Conservation (phyloP, 2,329 filamentous ascomycete genomes). For the Dactylellina sp. region DNA sequence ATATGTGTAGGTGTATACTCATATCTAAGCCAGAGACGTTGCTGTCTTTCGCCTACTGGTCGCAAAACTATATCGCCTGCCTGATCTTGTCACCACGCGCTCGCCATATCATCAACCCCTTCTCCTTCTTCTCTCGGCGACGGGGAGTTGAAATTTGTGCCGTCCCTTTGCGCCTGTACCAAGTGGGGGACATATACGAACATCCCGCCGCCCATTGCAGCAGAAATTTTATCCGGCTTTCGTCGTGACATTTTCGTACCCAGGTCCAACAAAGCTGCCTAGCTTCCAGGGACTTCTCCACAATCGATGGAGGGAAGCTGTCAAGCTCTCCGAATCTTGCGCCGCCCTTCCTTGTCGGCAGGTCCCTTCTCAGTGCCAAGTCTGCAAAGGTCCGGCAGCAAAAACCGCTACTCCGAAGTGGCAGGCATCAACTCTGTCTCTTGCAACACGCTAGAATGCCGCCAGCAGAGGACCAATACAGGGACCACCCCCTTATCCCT, state of each 20-base stretch:
- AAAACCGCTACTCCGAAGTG: constrained; percentile 51
- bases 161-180: neutral
- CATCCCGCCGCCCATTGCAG: neutral
- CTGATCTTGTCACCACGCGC: constrained; percentile 11
- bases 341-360: constrained; percentile 17
- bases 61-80: constrained; percentile 13
- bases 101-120: neutral
- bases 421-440: constrained; percentile 14
- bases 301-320: constrained; percentile 27
- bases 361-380: constrained; percentile 35
- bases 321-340: constrained; percentile 13
- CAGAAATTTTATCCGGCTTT: constrained; percentile 12
- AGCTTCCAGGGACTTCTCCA: constrained; percentile 5
- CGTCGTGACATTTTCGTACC: constrained; percentile 13
- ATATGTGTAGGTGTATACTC: no score
- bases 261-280: constrained; percentile 18
- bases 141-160: neutral
- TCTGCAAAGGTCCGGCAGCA: constrained; percentile 42
- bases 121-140: constrained; percentile 13
- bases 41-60: no score
- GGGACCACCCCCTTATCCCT: constrained; percentile 30
- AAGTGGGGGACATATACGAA: neutral
- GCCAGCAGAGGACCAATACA: constrained; percentile 24
- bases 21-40: no score
- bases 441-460: constrained; percentile 44